Base-by-base conservation (phyloP, 495 filamentous ascomycete genomes). In the Penicillium bovifimosum region DNA sequence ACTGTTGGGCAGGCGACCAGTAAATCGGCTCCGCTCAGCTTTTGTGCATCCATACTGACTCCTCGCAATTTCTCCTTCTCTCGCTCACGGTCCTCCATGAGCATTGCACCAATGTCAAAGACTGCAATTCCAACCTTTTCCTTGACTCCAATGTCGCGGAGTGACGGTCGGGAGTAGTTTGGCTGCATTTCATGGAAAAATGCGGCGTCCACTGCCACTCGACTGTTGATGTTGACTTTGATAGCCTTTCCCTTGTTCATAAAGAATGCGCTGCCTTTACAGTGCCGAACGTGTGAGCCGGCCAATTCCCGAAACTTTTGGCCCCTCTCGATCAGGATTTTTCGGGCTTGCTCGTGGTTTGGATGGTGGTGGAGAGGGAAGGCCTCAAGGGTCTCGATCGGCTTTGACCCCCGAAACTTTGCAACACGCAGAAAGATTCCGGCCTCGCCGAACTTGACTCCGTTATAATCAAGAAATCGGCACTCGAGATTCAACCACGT, bases 401-500 rank as follows among this genome's bases (percentile, higher is more conserved):
- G 54, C 50, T 64, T 64, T 51, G 50, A 59, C 18, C 63, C 60
- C 6, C 43, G 52, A 38, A 67, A 70, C 64, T 71, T 68, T 20
- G 49, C 18, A 41, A 70, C 58, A 7, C 36, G 44, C 16, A 56
- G 40, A 44, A 65, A 45, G 41, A 59, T 62, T 7, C 50, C 47
- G 42, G 48, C 51, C 40, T 63, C 47, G 13, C 60, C 58, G 38
- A 67, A 65, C 40, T 52, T 53, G 28, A 61, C 48, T 38, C 61
- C 57, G 36, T 63, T 27, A 49, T 58, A 62, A 59, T 73, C 60
- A 20, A 73, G 40, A 27, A 69, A 74, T 29, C 67, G 60, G 42
- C 64, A 66, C 39, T 67, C 64, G 14, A 73, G 52, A 47, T 69
- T 58, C 20, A 60, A 73, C 41, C 62, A 70, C 53, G 60, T 55